Evolutionary conservation across 805 yeast genomes (phyloP).

Genomic region (Kregervanrija fluxuum): DNA sequence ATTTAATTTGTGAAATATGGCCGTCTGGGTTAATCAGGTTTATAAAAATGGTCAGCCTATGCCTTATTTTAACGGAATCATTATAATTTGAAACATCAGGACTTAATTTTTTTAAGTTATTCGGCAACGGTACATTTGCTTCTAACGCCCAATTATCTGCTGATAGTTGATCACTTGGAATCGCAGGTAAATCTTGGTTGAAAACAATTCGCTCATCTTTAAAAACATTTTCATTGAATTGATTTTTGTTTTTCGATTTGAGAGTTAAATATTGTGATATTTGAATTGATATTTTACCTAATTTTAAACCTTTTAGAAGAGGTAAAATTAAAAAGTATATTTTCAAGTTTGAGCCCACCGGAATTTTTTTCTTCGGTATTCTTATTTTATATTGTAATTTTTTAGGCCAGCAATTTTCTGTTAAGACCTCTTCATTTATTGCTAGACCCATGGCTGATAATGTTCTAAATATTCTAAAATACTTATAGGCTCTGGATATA

Average conservation of each 20-base stretch:
- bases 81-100: slow-evolving; percentile 37
- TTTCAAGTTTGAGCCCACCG: slow-evolving; percentile 39
- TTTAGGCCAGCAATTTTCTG: slow-evolving; percentile 45
- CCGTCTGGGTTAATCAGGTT: slow-evolving; percentile 42
- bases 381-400: slow-evolving; percentile 44
- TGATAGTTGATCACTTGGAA: slow-evolving; percentile 26
- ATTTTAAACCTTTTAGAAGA: slow-evolving; percentile 35
- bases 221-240: slow-evolving; percentile 16
- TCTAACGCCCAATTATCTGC: slow-evolving; percentile 41
- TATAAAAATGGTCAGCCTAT: slow-evolving; percentile 37
- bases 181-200: slow-evolving; percentile 32
- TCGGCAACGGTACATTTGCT: slow-evolving; percentile 35
- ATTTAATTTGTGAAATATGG: slow-evolving; percentile 43
- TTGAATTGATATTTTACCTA: slow-evolving; percentile 29
- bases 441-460: slow-evolving; percentile 33
- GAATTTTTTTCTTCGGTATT: slow-evolving; percentile 36
- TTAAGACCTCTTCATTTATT: slow-evolving; percentile 36
- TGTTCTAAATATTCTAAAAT: slow-evolving; percentile 38
- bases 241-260: slow-evolving; percentile 15
- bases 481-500: slow-evolving; percentile 21
- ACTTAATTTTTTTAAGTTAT: slow-evolving; percentile 31
- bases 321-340: slow-evolving; percentile 40
- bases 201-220: slow-evolving; percentile 24
- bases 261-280: slow-evolving; percentile 26
- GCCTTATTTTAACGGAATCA: slow-evolving; percentile 37